These are phyloP conservation scores for Grosmannia serpens DNA, from an alignment of 2,329 filamentous ascomycete species.

Conservation along the genomic window DNA sequence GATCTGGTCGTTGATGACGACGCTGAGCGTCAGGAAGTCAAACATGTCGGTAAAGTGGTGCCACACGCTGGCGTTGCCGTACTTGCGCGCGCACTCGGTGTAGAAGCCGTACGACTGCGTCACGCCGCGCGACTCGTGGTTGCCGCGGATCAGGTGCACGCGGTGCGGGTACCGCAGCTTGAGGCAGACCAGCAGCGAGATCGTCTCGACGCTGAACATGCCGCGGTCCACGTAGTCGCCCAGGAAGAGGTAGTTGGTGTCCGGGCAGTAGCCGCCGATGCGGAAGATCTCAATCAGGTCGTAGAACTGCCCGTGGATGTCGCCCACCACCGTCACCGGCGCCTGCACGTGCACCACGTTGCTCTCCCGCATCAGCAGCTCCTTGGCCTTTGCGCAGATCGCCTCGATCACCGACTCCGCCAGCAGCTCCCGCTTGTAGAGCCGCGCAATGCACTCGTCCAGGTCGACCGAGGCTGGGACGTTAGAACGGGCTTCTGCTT, in stretches of 20 bases:
- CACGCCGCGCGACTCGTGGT: conserved; percentile 94
- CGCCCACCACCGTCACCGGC: conserved; percentile 92
- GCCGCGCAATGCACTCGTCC: conserved; percentile 92
- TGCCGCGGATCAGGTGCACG: conserved; percentile 91
- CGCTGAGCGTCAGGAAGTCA: conserved; percentile 90
- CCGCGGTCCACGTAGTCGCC: conserved; percentile 97
- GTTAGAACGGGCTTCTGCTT: background rate
- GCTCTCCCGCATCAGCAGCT: conserved; percentile 98
- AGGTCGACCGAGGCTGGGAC: conserved; percentile 80
- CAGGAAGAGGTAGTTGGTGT: conserved; percentile 96
- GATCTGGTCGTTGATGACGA: conserved; percentile 97
- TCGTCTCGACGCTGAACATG: conserved; percentile 97
- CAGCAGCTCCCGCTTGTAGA: conserved; percentile 94
- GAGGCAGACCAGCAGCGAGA: conserved; percentile 91
- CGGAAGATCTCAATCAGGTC: conserved; percentile 99
- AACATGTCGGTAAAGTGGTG: conserved; percentile 99
- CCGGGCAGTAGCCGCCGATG: conserved; percentile 92
- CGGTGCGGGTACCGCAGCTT: conserved; percentile 94
- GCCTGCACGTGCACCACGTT: conserved; percentile 96
- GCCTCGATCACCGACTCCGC: conserved; percentile 96
- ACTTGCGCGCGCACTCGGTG: conserved; percentile 94
- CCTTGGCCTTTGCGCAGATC: conserved; percentile 98
- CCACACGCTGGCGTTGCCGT: conserved; percentile 97
- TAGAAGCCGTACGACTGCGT: conserved; percentile 99
- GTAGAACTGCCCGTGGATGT: conserved; percentile 98